Conservation (phyloP, 2,329 filamentous ascomycete genomes). For the Aspergillus thermomutatus region DNA sequence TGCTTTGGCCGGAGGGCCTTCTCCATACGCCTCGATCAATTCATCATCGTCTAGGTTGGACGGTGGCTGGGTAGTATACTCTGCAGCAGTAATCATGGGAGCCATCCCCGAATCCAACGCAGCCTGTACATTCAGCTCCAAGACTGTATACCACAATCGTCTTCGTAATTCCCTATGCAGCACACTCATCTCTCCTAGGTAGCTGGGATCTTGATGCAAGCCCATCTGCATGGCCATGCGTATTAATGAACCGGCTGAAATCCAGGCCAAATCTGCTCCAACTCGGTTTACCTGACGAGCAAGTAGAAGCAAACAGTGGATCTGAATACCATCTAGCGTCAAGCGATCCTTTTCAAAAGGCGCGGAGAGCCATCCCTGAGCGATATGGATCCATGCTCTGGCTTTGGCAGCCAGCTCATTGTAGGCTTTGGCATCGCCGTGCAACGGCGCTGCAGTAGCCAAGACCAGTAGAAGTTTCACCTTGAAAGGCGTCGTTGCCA, state of each 20-base stretch:
- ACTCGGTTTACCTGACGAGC: conserved; percentile 16
- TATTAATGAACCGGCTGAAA: conserved; percentile 29
- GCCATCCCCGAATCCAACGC: conserved; percentile 28
- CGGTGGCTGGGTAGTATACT: conserved; percentile 31
- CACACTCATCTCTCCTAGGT: conserved; percentile 15
- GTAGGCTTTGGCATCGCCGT: conserved; percentile 5
- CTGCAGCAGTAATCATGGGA: conserved; percentile 25
- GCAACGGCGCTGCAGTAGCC: conserved; percentile 10
- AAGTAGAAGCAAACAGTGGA: conserved; percentile 17
- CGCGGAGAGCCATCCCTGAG: conserved; percentile 19
- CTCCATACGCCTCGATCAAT: not conserved
- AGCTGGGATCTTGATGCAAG: conserved; percentile 28
- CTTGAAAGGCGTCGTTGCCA: conserved; percentile 4
- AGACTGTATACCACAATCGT: conserved; percentile 34
- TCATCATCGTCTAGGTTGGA: conserved; percentile 19
- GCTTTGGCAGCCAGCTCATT: conserved; percentile 6
- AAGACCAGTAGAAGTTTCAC: conserved; percentile 23
- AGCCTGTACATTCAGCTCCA: conserved; percentile 32
- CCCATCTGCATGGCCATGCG: conserved; percentile 31
- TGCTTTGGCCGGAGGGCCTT: not conserved
- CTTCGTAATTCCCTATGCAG: conserved; percentile 25
- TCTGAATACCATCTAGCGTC: conserved; percentile 12
- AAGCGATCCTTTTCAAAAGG: conserved; percentile 21
- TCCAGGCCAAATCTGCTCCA: conserved; percentile 32
- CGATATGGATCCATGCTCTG: conserved; percentile 10